Evolutionary conservation across 371 early-diverging fungal genomes (phyloP), one percentile per base, ranked within the genome.

Genomic region (Haplosporangium sp.): DNA sequence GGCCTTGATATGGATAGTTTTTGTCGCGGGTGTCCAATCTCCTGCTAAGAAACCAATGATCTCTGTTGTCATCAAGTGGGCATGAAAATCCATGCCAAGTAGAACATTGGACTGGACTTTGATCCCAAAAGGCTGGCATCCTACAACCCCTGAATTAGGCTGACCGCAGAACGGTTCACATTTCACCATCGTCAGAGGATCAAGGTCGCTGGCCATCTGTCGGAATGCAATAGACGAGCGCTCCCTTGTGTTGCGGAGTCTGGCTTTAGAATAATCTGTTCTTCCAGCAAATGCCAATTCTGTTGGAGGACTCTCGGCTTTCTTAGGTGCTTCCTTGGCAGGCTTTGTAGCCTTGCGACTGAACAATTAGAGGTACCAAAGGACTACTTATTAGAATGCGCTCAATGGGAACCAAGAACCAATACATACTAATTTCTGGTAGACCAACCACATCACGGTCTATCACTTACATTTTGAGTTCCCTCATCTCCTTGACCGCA

Each of bases 21-120:
- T 86, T 12, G 71, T 83, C 16, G 80, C 75, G 14, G 83, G 77
- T 59, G 88, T 84, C 93, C 94, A 95, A 42, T 81, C 79, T 7
- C 96, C 96, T 12, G 94, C 95, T 42, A 95, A 73, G 52, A 95
- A 91, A 4, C 96, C 96, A 70, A 95, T 95, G 20, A 95, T 89
- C 73, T 95, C 96, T 0, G 94, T 88, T 0, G 90, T 87, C 90
- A 94, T 91, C 69, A 95, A 71, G 67, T 95, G 95, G 9, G 96
- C 89, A 76, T 95, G 96, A 65, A 95, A 90, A 83, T 95, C 96
- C 94, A 95, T 95, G 8, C 89, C 86, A 14, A 94, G 61, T 61
- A 92, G 82, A 0, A 91, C 95, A 67, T 91, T 91, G n/a, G 92
- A 91, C 54, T 92, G 89, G 12, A 93, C 91, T 9, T 69, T 69